These are phyloP conservation scores for Oehlia diaphana DNA, from an alignment of 192 early-diverging fungal species.

Conservation along the genomic window DNA sequence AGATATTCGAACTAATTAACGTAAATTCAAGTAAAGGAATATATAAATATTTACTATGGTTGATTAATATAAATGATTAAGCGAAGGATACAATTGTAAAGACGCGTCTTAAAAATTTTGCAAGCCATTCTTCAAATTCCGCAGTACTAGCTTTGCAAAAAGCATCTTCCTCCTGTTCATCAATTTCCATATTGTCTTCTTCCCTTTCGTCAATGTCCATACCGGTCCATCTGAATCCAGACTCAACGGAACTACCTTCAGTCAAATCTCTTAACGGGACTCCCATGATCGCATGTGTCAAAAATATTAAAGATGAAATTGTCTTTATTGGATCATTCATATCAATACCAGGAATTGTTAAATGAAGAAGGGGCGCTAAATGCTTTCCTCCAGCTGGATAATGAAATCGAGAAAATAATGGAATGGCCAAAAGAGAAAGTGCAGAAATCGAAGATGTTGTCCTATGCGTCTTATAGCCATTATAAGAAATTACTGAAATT, in stretches of 20 bases:
- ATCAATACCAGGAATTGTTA: slow-evolving; percentile 89
- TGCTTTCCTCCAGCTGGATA: slow-evolving; percentile 88
- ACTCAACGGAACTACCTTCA: slow-evolving; percentile 31
- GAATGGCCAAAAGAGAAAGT: slow-evolving; percentile 66
- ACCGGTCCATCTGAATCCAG: slow-evolving; percentile 41
- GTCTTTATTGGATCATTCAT: slow-evolving; percentile 91
- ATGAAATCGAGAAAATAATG: slow-evolving; percentile 70
- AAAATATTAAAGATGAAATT: slow-evolving; percentile 66
- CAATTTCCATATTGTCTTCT: slow-evolving; percentile 43
- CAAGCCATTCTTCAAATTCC: slow-evolving; percentile 86
- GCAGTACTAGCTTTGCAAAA: slow-evolving; percentile 69
- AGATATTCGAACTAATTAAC: slow-evolving; percentile 68
- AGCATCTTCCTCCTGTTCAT: slow-evolving; percentile 69
- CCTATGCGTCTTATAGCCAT: slow-evolving; percentile 71
- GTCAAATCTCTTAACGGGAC: slow-evolving; percentile 71
- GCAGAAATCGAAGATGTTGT: slow-evolving; percentile 80
- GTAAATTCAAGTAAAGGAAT: neutral
- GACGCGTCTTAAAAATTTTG: slow-evolving; percentile 76
- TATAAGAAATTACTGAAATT: neutral
- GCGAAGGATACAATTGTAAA: slow-evolving; percentile 63
- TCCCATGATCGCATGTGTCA: slow-evolving; percentile 60
- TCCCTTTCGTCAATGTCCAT: slow-evolving; percentile 49
- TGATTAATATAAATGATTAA: neutral
- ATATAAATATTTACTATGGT: neutral
- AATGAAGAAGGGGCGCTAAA: slow-evolving; percentile 71